Conservation (phyloP, 129 eudicot species). For the Apium graveolens region DNA sequence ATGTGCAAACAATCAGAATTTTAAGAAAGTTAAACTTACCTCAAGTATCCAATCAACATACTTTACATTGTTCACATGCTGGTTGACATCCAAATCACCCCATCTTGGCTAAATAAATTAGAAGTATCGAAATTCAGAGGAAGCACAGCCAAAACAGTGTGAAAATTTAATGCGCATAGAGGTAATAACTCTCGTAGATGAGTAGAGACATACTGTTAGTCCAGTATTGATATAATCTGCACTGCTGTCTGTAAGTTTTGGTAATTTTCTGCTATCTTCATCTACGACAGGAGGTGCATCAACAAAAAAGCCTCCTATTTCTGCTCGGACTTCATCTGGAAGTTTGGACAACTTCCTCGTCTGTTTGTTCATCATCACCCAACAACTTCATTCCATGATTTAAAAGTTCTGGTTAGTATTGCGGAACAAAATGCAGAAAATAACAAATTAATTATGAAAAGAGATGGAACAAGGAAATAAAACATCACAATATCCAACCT, state of each 20-base stretch:
- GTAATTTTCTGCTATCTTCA: slow-evolving; percentile 60
- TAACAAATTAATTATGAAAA: neutral
- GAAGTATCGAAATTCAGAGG: neutral
- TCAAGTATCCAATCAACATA: slow-evolving; percentile 88
- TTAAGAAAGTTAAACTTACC: slow-evolving; percentile 27
- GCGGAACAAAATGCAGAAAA: neutral
- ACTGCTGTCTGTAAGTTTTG: slow-evolving; percentile 63
- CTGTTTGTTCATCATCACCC: slow-evolving; percentile 94
- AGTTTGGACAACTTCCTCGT: slow-evolving; percentile 75
- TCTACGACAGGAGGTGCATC: slow-evolving; percentile 75
- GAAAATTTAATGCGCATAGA: neutral
- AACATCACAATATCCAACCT: slow-evolving; percentile 36
- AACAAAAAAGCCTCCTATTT: slow-evolving; percentile 61
- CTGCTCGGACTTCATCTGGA: slow-evolving; percentile 84
- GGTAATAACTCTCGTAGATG: neutral
- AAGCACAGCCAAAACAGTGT: neutral
- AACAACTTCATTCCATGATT: slow-evolving; percentile 33
- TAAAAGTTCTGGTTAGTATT: neutral
- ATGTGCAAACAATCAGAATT: neutral
- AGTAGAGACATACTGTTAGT: slow-evolving; percentile 51
- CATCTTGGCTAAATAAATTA: slow-evolving; percentile 54
- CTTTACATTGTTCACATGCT: slow-evolving; percentile 92
- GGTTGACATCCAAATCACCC: slow-evolving; percentile 91
- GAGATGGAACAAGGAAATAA: neutral
- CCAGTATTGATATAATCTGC: slow-evolving; percentile 61